Evolutionary conservation across 805 yeast genomes (phyloP), one percentile per base, ranked within the genome.

Genomic region (Barnettozyma botsteinii): DNA sequence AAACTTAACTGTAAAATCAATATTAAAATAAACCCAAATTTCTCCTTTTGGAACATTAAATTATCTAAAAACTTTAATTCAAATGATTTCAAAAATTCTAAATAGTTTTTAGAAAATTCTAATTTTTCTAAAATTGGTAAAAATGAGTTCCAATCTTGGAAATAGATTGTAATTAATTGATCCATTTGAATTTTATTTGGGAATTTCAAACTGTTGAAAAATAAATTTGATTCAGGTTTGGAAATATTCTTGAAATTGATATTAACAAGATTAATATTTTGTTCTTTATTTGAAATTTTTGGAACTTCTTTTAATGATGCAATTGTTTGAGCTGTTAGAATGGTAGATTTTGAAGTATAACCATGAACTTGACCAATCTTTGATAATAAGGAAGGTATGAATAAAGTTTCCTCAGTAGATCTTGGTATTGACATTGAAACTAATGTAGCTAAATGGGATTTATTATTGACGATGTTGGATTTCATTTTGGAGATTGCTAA

Each of bases 391-490:
- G 85, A 77, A 0, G 93, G 91, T 27, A 81, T 77, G 50, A 82
- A 81, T 31, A 84, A 61, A 0, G 87, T 82, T 55, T 84, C 93
- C 50, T 81, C 89, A 0, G 91, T 83, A 14, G 84, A 74, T 54
- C 93, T 65, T 7, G 91, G 93, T 9, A 81, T 72, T 0, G 91
- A 75, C 45, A 82, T 70, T 0, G 91, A 85, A 5, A 83, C 87
- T 21, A 76, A 57, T 18, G 71, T 70, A 1, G 81, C 76, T 37
- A 76, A 55, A 50, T 71, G 72, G 33, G 70, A 52, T 33, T 70
- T 66, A 46, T 69, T 62, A 22, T 35, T 36, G 2, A 20, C 18
- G 4, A 37, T 33, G 11, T 40, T 43, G 14, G 62, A 64, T 45
- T 71, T 69, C 66, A 81, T 76, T 24, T 81, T 77, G 15, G 77